Percentiles rank a stretch among this genome's conserved stretches.
Conservation (phyloP, 2,329 filamentous ascomycete species). For the Daldinia eschscholtzii region DNA sequence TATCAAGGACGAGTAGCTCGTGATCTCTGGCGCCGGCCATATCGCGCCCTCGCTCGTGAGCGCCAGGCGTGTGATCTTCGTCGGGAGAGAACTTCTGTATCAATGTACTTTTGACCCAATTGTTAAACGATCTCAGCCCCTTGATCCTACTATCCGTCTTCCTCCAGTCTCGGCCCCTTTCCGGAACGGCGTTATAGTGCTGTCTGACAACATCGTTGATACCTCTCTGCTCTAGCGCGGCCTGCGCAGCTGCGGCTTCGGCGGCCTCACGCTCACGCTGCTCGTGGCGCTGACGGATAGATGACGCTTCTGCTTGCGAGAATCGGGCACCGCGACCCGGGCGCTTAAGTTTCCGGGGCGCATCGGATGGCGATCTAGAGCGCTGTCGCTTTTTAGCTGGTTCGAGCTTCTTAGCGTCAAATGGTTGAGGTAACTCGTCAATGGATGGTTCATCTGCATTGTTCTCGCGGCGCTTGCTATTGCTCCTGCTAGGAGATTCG, state of each 20-base stretch:
- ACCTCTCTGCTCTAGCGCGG: constrained; percentile 64
- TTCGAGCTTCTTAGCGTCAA: constrained; percentile 70
- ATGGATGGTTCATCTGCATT: constrained; percentile 47
- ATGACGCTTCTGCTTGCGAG: constrained; percentile 74
- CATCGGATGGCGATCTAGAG: constrained; percentile 61
- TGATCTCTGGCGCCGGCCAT: constrained; percentile 60
- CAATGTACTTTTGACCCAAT: constrained; percentile 97
- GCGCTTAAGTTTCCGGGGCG: constrained; percentile 75
- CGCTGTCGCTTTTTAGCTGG: constrained; percentile 70
- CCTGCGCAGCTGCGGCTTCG: constrained; percentile 55
- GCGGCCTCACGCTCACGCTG: constrained; percentile 65
- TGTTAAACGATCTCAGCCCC: constrained; percentile 94
- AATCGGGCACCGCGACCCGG: constrained; percentile 76
- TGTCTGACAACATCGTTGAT: constrained; percentile 89
- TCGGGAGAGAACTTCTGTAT: constrained; percentile 95
- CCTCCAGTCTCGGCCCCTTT: constrained; percentile 93
- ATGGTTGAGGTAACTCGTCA: constrained; percentile 69
- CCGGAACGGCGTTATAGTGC: constrained; percentile 96
- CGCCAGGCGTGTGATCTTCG: constrained; percentile 76
- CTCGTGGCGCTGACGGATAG: constrained; percentile 72
- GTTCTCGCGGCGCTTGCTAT: constrained; percentile 48
- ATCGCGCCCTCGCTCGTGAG: constrained; percentile 63
- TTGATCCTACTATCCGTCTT: constrained; percentile 96
- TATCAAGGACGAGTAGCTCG: constrained; percentile 85
- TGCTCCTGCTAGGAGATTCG: constrained; percentile 52